Percentiles rank a stretch among this genome's conserved stretches.
phyloP scores from a whole-genome alignment of 306 rosid genomes.

The Prunus kanzakura region DNA sequence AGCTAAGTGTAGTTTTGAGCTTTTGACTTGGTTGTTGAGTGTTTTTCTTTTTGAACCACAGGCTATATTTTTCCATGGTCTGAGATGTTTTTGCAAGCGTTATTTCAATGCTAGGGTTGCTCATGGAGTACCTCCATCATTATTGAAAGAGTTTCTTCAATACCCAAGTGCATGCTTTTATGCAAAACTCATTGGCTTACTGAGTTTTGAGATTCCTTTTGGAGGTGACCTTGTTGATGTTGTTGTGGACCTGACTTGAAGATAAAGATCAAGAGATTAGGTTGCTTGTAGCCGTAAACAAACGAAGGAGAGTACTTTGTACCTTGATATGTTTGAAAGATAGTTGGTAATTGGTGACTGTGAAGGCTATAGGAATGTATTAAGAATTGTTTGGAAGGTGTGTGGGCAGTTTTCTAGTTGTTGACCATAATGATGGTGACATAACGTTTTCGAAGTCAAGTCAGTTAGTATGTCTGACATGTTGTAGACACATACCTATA shows the following conservation, averaged over 20 bases:
- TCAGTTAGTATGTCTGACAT: neutral
- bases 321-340: neutral
- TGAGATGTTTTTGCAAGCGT: neutral
- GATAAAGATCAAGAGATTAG: neutral
- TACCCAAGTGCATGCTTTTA: neutral
- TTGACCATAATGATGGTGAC: neutral
- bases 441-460: neutral
- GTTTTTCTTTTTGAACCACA: neutral
- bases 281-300: neutral
- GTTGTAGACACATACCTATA: neutral
- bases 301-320: neutral
- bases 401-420: neutral
- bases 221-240: neutral
- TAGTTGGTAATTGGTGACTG: neutral
- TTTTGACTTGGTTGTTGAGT: neutral
- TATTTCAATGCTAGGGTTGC: neutral
- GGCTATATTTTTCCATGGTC: neutral
- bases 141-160: neutral
- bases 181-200: neutral
- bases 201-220: conserved; percentile 6
- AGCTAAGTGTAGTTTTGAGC: neutral
- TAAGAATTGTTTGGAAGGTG: neutral
- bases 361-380: neutral
- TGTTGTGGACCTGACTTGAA: neutral
- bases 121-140: neutral